Base-by-base conservation (phyloP, 2,329 filamentous ascomycete species). In the Seiridium unicorne region DNA sequence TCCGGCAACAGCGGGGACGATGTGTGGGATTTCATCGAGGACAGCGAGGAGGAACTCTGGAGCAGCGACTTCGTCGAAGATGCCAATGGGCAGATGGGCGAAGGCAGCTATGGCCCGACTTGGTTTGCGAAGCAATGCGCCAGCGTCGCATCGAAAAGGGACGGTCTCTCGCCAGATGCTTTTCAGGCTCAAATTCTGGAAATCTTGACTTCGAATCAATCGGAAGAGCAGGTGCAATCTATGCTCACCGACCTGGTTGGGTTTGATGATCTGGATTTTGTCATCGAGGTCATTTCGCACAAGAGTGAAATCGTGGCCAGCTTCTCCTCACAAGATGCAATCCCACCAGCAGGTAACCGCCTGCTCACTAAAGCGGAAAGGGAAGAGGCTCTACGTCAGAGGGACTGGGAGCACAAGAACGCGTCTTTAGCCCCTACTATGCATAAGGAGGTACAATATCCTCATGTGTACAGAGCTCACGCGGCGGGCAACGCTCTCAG, bases 21-120 rank as follows among this genome's bases (percentile, higher is more conserved):
- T 75, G 88, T 97, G 8, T 97, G 94, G 94, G 93, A 97, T 72
- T 87, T 96, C 61, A 92, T 96, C 69, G 92, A 89, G 61, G 89
- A 93, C 55, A 83, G 84, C 54, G 88, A 90, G 32, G 86, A 87
- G 26, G 88, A 89, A 59, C 80, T 74, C 9, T 78, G 84, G 71
- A 89, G 85, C 68, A 89, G 87, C 66, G 90, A 91, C 63, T 77
- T 86, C 36, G 84, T 89, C 53, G 83, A 84, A 34, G 76, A 80
- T 44, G 64, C 66, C 6, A 69, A 70, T 35, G 70, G 69, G 55
- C 60, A 73, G 26, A 58, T 66, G 40, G 66, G 67, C 51, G 62
- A 66, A 26, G 65, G 68, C 4, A 70, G 69, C 3, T 88, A 88
- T 36, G 84, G 85, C 56, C 78, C 81, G 9, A 76, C 81, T 48